A percentile compares a stretch with the other conserved stretches of the same genome.
These are phyloP conservation scores for Ormosia emarginata DNA, from an alignment of 306 rosid species.

Conservation along the genomic window DNA sequence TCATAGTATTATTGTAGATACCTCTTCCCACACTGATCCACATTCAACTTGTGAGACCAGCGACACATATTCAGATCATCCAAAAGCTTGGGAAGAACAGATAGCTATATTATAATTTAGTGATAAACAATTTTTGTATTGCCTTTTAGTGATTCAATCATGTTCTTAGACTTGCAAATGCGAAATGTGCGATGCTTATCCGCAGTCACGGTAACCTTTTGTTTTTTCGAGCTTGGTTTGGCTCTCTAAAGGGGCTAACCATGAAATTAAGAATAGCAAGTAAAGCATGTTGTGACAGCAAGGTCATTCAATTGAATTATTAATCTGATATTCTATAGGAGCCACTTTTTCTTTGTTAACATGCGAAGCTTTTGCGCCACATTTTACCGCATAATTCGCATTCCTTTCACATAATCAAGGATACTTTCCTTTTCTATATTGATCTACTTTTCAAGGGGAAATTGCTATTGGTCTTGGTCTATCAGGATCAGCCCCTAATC, in stretches of 20 bases:
- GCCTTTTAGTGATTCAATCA: background rate
- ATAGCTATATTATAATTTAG: background rate
- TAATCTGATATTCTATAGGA: background rate
- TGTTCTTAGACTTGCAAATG: background rate
- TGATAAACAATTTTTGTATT: background rate
- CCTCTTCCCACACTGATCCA: too few species aligned
- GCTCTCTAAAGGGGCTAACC: background rate
- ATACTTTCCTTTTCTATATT: slow-evolving; percentile 12
- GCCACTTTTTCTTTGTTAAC: slow-evolving; percentile 5
- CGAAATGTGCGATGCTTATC: background rate
- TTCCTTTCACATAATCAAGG: slow-evolving; percentile 25
- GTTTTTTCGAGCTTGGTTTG: background rate
- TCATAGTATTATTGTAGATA: too few species aligned
- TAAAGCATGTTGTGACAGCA: background rate
- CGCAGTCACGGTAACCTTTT: background rate
- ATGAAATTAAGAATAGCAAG: background rate
- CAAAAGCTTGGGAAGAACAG: too few species aligned
- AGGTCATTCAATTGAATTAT: background rate
- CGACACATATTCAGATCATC: too few species aligned
- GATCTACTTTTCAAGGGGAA: background rate
- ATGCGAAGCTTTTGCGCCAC: slow-evolving; percentile 14
- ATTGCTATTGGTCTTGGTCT: background rate
- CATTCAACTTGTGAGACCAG: too few species aligned
- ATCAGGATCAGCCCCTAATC: slow-evolving; percentile 7
- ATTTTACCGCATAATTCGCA: slow-evolving; percentile 21